Percentiles rank a stretch among this genome's conserved stretches.
phyloP scores from a whole-genome alignment of 2,329 filamentous ascomycete species.

The Paecilomyces variotii region DNA sequence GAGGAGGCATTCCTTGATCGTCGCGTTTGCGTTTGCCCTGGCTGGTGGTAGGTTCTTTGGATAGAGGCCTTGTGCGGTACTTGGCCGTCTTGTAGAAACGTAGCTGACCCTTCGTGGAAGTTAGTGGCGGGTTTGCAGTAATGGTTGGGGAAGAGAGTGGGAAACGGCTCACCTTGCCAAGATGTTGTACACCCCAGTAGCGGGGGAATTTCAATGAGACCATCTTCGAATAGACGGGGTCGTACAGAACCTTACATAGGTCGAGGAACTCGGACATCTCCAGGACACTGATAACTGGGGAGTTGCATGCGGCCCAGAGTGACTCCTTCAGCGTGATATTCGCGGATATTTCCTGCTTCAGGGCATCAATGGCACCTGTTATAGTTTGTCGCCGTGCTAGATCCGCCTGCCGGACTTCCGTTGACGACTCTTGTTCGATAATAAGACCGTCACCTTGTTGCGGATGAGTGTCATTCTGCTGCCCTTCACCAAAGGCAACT shows the following conservation, averaged over 20 bases:
- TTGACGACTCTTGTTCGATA: slow-evolving; percentile 48
- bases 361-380: slow-evolving; percentile 49
- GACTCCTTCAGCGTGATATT: slow-evolving; percentile 45
- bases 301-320: slow-evolving; percentile 50
- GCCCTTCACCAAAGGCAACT: slow-evolving; percentile 49
- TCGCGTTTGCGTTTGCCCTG: slow-evolving; percentile 33
- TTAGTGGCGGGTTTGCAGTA: slow-evolving; percentile 1
- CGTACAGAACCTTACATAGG: slow-evolving; percentile 50
- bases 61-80: slow-evolving; percentile 29
- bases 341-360: slow-evolving; percentile 45
- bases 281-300: slow-evolving; percentile 41
- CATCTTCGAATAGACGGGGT: slow-evolving; percentile 41
- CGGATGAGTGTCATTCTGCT: slow-evolving; percentile 22
- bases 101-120: slow-evolving; percentile 29
- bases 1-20: slow-evolving; percentile 25
- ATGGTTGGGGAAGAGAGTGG: background rate
- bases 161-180: slow-evolving; percentile 39
- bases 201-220: slow-evolving; percentile 48
- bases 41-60: slow-evolving; percentile 17
- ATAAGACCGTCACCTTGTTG: slow-evolving; percentile 42
- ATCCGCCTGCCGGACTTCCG: slow-evolving; percentile 45
- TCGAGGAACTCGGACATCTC: slow-evolving; percentile 52
- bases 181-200: slow-evolving; percentile 48
- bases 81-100: slow-evolving; percentile 33
- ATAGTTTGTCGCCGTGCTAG: slow-evolving; percentile 49